A percentile compares a stretch with the other conserved stretches of the same genome.
phyloP scores from a whole-genome alignment of 2,329 filamentous ascomycete genomes.

The Arthrocladium fulminans region DNA sequence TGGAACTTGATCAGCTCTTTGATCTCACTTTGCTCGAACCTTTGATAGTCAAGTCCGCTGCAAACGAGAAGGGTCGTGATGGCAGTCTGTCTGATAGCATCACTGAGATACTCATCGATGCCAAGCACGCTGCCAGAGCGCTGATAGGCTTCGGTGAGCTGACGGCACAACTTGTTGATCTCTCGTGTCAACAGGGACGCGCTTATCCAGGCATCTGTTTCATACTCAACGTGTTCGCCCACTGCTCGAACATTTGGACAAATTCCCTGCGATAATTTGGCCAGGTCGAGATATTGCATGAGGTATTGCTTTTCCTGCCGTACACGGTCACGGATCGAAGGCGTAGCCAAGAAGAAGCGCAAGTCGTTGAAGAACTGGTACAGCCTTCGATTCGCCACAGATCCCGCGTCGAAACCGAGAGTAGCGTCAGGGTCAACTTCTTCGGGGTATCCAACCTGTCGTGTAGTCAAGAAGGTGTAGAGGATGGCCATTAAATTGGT shows the following conservation, averaged over 20 bases:
- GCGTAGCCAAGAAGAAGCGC: conserved; percentile 79
- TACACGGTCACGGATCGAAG: conserved; percentile 77
- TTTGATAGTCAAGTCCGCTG: conserved; percentile 73
- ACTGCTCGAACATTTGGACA: conserved; percentile 88
- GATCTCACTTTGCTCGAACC: conserved; percentile 80
- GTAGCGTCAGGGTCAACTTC: conserved; percentile 79
- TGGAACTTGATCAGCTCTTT: conserved; percentile 82
- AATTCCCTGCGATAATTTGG: conserved; percentile 93
- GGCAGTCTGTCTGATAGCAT: conserved; percentile 58
- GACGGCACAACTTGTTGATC: conserved; percentile 83
- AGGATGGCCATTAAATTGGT: conserved; percentile 92
- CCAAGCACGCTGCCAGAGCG: conserved; percentile 44
- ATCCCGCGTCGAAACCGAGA: conserved; percentile 85
- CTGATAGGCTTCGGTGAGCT: conserved; percentile 79
- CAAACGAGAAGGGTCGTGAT: conserved; percentile 83
- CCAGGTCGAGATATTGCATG: conserved; percentile 87
- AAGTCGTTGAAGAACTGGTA: conserved; percentile 97
- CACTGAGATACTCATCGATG: conserved; percentile 12
- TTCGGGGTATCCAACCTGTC: conserved; percentile 89
- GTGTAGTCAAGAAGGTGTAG: conserved; percentile 91
- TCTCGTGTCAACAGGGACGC: conserved; percentile 89
- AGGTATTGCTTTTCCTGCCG: conserved; percentile 78
- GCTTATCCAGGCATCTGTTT: conserved; percentile 96
- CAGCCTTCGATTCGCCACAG: conserved; percentile 88
- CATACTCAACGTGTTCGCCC: conserved; percentile 94